Evolutionary conservation across 2,329 filamentous ascomycete species (phyloP).

Genomic region (Colletotrichum salicis): DNA sequence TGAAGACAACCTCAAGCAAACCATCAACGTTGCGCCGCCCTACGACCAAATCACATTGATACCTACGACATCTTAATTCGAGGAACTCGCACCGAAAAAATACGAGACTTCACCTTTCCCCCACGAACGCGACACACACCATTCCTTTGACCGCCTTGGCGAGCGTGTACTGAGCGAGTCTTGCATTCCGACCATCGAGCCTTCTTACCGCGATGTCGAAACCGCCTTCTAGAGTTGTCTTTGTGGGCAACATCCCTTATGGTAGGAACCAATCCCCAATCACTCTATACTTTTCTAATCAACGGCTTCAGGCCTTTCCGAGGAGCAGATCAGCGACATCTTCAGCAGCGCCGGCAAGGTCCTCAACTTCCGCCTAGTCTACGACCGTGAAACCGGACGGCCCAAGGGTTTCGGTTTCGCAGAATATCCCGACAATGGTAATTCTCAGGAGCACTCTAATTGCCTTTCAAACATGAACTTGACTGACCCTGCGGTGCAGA

Average conservation of each 20-base stretch:
- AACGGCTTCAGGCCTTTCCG: conserved; percentile 77
- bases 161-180: not conserved
- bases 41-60: not conserved
- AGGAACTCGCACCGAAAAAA: not conserved
- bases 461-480: no score
- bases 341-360: conserved; percentile 92
- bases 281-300: not conserved
- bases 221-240: conserved; percentile 81
- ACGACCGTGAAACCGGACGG: conserved; percentile 92
- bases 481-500: conserved; percentile 52
- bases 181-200: not conserved
- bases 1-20: conserved; percentile 2
- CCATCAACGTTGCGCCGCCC: not conserved
- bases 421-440: conserved; percentile 91
- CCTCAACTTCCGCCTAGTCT: conserved; percentile 90
- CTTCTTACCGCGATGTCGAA: conserved; percentile 72
- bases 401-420: conserved; percentile 98
- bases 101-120: no score
- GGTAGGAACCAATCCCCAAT: conserved; percentile 56
- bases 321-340: conserved; percentile 95
- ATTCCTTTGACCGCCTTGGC: not conserved
- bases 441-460: not conserved
- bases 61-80: not conserved
- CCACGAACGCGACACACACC: not conserved
- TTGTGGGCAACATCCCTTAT: conserved; percentile 89